phyloP scores from a whole-genome alignment of 179 eudicot species.

The Spergularia azorica region DNA sequence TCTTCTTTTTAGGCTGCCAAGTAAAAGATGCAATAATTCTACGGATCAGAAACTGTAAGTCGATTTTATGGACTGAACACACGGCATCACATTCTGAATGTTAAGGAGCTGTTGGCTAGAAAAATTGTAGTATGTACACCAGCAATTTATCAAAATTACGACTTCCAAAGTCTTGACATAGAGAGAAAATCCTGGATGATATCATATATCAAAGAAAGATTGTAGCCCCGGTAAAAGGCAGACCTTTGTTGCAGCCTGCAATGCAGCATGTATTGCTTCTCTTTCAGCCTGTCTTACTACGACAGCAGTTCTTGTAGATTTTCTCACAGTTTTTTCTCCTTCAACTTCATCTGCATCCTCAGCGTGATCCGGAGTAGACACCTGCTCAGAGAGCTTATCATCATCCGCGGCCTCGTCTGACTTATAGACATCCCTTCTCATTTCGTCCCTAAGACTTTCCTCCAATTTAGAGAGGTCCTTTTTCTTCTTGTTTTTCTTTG shows the following conservation, averaged over 20 bases:
- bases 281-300: constrained; percentile 96
- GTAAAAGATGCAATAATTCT: constrained; percentile 5
- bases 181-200: neutral
- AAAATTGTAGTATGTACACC: too few relatives aligned
- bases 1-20: constrained; percentile 80
- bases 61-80: neutral
- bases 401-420: constrained; percentile 39
- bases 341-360: constrained; percentile 72
- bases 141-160: too few relatives aligned
- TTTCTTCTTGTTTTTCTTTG: constrained; percentile 71
- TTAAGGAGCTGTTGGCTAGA: too few relatives aligned
- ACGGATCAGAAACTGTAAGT: constrained; percentile 15
- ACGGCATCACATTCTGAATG: too few relatives aligned
- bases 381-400: constrained; percentile 46
- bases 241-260: constrained; percentile 96
- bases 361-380: constrained; percentile 54
- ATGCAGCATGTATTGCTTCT: constrained; percentile 96
- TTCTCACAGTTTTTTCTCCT: constrained; percentile 74
- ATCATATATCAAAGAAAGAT: constrained; percentile 3
- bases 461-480: constrained; percentile 59
- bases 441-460: constrained; percentile 45
- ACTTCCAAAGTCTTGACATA: constrained; percentile 4
- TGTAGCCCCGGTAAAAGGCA: neutral
- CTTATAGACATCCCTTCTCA: constrained; percentile 47
- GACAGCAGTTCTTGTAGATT: constrained; percentile 96